These are phyloP conservation scores for Termitomyces bulborhizus DNA, from an alignment of 768 basidiomycete genomes.

Conservation along the genomic window DNA sequence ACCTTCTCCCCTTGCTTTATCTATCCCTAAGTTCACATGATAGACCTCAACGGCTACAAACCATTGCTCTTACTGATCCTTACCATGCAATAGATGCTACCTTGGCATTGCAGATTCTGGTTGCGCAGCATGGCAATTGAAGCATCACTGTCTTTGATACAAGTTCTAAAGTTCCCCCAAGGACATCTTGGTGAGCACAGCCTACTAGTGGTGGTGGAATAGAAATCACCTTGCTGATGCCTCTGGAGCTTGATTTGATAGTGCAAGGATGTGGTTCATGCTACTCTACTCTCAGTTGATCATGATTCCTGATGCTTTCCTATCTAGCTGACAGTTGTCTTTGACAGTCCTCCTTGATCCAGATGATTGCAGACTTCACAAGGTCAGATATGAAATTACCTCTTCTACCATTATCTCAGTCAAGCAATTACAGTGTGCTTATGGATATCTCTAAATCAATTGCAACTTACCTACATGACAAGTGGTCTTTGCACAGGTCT, in stretches of 20 bases:
- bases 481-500: no score
- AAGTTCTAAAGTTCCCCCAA: not conserved
- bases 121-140: conserved; percentile 13
- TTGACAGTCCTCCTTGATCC: conserved; percentile 38
- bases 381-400: conserved; percentile 36
- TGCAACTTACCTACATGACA: conserved; percentile 68
- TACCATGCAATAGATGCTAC: conserved; percentile 17
- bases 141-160: conserved; percentile 3
- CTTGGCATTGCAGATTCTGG: conserved; percentile 16
- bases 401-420: not conserved
- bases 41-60: conserved; percentile 14
- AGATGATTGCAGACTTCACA: conserved; percentile 35
- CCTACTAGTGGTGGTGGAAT: not conserved
- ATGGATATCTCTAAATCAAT: conserved; percentile 85
- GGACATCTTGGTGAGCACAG: conserved; percentile 22
- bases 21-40: not conserved
- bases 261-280: conserved; percentile 64
- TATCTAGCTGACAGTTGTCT: conserved; percentile 46
- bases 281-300: not conserved
- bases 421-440: conserved; percentile 46
- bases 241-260: conserved; percentile 51
- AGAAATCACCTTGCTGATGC: conserved; percentile 36
- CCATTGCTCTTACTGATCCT: conserved; percentile 8
- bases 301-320: not conserved
- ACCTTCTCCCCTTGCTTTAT: not conserved